phyloP scores from a whole-genome alignment of 495 filamentous ascomycete species.

The Penicillium cinerascens region DNA sequence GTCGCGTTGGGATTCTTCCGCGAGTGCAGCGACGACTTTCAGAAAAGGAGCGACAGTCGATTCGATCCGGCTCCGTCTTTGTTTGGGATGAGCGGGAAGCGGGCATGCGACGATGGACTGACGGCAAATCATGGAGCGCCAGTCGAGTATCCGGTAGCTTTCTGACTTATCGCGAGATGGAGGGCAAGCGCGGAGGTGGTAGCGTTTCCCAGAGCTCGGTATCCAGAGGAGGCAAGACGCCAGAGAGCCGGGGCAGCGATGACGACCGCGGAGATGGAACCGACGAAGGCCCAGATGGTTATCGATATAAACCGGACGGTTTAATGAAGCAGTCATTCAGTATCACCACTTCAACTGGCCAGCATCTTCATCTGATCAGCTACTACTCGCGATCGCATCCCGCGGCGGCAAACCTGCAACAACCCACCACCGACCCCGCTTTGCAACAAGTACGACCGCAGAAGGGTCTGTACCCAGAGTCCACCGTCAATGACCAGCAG shows the following conservation, averaged over 20 bases:
- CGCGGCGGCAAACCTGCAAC: conserved; percentile 61
- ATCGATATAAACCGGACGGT: conserved; percentile 94
- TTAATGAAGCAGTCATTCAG: conserved; percentile 99
- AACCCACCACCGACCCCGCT: conserved; percentile 75
- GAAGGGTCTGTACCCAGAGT: conserved; percentile 96
- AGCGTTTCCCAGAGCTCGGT: conserved; percentile 52
- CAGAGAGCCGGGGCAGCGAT: conserved; percentile 78
- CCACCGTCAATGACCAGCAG: conserved; percentile 82
- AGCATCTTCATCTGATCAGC: conserved; percentile 94
- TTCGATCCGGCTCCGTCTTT: conserved; percentile 93
- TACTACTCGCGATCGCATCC: conserved; percentile 83
- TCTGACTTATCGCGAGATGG: conserved; percentile 96
- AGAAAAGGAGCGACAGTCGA: conserved; percentile 93
- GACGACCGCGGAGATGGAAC: conserved; percentile 65
- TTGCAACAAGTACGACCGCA: conserved; percentile 78
- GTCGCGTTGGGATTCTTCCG: conserved; percentile 81
- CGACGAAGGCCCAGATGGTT: conserved; percentile 89
- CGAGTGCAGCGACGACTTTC: conserved; percentile 90
- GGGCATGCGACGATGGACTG: conserved; percentile 97
- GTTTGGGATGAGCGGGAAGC: conserved; percentile 99
- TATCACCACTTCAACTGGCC: conserved; percentile 84
- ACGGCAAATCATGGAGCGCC: conserved; percentile 98
- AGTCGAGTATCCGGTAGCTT: conserved; percentile 97
- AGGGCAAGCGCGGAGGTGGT: conserved; percentile 80
- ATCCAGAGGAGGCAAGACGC: conserved; percentile 68